Conservation (phyloP, 257 asterid species). For the Ilex asprella region DNA sequence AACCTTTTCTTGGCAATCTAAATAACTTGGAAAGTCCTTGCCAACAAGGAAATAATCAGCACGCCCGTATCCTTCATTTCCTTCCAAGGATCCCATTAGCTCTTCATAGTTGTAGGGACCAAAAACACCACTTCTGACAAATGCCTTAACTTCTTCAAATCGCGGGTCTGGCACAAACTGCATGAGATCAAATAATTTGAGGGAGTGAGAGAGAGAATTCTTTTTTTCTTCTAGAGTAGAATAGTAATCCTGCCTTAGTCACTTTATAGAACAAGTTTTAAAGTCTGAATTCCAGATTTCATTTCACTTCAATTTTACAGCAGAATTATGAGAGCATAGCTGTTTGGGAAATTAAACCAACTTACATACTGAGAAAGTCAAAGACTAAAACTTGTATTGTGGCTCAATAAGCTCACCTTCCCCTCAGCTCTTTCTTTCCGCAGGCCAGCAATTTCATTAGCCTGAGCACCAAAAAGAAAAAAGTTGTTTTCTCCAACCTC, state of each 20-base stretch:
- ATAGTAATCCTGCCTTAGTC: too few relatives aligned
- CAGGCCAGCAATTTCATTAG: conserved; percentile 46
- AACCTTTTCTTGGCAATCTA: conserved; percentile 59
- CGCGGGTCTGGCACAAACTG: conserved; percentile 56
- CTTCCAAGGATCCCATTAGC: conserved; percentile 65
- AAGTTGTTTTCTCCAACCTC: conserved; percentile 60
- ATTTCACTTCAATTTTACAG: too few relatives aligned
- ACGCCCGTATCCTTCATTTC: conserved; percentile 60
- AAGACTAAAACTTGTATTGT: too few relatives aligned
- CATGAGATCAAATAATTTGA: background rate
- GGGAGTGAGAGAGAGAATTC: too few relatives aligned
- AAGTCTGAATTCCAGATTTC: too few relatives aligned
- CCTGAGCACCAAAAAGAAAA: conserved; percentile 52
- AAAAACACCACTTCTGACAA: conserved; percentile 40
- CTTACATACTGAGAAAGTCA: too few relatives aligned
- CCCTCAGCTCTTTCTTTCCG: conserved; percentile 56
- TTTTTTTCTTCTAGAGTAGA: too few relatives aligned
- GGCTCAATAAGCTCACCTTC: conserved; percentile 27
- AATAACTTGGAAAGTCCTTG: conserved; percentile 59
- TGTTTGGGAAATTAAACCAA: too few relatives aligned
- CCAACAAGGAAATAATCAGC: conserved; percentile 71
- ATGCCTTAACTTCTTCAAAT: conserved; percentile 59
- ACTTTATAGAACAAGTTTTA: too few relatives aligned
- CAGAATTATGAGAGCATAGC: too few relatives aligned
- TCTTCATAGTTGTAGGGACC: conserved; percentile 39